Base-by-base conservation (phyloP, 2,329 filamentous ascomycete genomes). In the Raffaelea ambrosiae region DNA sequence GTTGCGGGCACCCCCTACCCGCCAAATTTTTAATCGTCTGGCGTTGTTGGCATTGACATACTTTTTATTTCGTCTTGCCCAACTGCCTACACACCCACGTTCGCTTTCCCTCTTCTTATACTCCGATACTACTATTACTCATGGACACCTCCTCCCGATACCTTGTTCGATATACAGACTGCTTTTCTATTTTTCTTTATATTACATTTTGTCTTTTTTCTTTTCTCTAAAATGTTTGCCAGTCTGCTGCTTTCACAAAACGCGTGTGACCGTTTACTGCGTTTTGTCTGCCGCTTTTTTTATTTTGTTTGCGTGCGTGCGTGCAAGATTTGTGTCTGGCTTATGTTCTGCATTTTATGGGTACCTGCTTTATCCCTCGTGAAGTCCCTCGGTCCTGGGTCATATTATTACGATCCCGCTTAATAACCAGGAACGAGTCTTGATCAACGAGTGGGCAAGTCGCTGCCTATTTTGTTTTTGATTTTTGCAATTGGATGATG, bases 131-230 rank as follows among this genome's bases (percentile, higher is more conserved):
- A n/a, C n/a, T n/a, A n/a, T 26, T 39, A 35, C 42, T 36, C 18
- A 3, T 22, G 9, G 31, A 38, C 35, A 38, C 42, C 48, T 49
- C 47, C 29, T 46, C 47, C 45, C 48, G 53, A 72, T 72, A 72
- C 69, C 68, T 71, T 71, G 67, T 72, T 69, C 66, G 57, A 62
- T 61, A 63, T 61, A 62, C 55, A 58, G 53, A 55, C 56, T 59
- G 52, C 46, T 49, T 46, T 41, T 52, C 49, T 44, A 51, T 52
- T 43, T 48, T 59, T 44, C 46, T 50, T 51, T 54, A 45, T 50
- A 51, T 55, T 43, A 46, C 19, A 38, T 53, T 48, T 40, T 51
- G 51, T 31, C 48, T 59, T 46, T 47, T 50, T 51, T 54, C 46
- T 51, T 51, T 54, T 58, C 48, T 53, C 53, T 56, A n/a, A 47